Evolutionary conservation across 108 stramenopile genomes (phyloP).

Genomic region (Chaetoceros muelleri): DNA sequence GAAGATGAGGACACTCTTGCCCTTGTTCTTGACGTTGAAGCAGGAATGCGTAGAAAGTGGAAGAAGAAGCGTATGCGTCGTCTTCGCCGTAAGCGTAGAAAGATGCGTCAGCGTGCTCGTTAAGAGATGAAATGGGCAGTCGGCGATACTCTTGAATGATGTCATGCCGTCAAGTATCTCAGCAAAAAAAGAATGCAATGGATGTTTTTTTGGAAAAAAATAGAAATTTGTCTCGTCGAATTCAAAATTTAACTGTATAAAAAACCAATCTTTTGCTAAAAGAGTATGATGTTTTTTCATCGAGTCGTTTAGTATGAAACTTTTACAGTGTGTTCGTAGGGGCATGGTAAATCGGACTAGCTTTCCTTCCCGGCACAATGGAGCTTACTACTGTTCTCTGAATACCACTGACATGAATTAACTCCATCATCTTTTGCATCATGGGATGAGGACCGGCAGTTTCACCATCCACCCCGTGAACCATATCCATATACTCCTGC

Average conservation of each 20-base stretch:
- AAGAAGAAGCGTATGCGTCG: slow-evolving; percentile 91
- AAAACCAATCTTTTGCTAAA: no score
- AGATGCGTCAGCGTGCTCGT: slow-evolving; percentile 93
- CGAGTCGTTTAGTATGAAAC: no score
- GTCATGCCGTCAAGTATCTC: background rate
- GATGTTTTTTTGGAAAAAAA: slow-evolving; percentile 2
- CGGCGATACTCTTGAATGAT: no score
- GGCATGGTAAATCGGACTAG: slow-evolving; percentile 54
- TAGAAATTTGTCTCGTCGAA: background rate
- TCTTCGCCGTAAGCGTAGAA: slow-evolving; percentile 86
- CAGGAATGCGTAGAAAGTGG: slow-evolving; percentile 88
- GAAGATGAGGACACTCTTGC: slow-evolving; percentile 71
- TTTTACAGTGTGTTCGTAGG: slow-evolving; percentile 6
- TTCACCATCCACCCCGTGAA: slow-evolving; percentile 26
- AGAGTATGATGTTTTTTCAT: no score
- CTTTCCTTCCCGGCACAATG: slow-evolving; percentile 60
- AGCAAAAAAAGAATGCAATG: background rate
- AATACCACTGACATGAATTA: slow-evolving; percentile 39
- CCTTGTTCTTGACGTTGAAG: slow-evolving; percentile 59
- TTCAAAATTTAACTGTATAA: no score
- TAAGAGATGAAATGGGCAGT: slow-evolving; percentile 37
- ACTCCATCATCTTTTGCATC: slow-evolving; percentile 51
- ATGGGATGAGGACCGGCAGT: slow-evolving; percentile 50
- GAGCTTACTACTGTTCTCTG: slow-evolving; percentile 42
- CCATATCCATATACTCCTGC: slow-evolving; percentile 49